phyloP scores from a whole-genome alignment of 202 grass and related monocot genomes.

The Musa balbisiana region DNA sequence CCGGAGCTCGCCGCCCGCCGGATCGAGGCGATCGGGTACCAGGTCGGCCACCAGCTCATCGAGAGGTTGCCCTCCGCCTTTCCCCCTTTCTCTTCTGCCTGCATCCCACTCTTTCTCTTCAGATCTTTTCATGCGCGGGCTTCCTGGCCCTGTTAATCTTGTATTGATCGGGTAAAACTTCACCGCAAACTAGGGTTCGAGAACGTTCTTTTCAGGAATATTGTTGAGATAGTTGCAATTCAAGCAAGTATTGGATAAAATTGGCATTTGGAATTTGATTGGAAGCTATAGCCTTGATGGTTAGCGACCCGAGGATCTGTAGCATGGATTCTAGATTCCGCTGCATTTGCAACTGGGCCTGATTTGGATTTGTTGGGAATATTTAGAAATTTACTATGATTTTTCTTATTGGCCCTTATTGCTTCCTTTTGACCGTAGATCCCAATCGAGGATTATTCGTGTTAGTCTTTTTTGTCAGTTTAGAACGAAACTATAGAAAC shows the following conservation, averaged over 20 bases:
- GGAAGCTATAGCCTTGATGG: background rate
- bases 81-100: background rate
- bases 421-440: no score
- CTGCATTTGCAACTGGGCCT: background rate
- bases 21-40: conserved; percentile 92
- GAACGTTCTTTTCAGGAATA: background rate
- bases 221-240: background rate
- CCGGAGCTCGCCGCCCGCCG: conserved; percentile 86
- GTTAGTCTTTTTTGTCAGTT: no score
- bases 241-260: background rate
- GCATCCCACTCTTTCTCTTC: background rate
- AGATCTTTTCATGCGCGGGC: conserved; percentile 1
- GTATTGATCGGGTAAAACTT: background rate
- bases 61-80: conserved; percentile 43
- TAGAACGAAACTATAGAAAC: no score
- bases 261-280: background rate
- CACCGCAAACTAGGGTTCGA: background rate
- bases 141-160: conserved; percentile 4
- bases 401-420: no score
- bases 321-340: background rate
- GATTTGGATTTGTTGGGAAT: background rate
- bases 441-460: no score
- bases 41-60: conserved; percentile 84
- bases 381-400: background rate
- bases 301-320: background rate